Evolutionary conservation across 805 yeast genomes (phyloP), one percentile per base, ranked within the genome.

Genomic region (baker's yeast (Saccharomyces cerevisiae)): DNA sequence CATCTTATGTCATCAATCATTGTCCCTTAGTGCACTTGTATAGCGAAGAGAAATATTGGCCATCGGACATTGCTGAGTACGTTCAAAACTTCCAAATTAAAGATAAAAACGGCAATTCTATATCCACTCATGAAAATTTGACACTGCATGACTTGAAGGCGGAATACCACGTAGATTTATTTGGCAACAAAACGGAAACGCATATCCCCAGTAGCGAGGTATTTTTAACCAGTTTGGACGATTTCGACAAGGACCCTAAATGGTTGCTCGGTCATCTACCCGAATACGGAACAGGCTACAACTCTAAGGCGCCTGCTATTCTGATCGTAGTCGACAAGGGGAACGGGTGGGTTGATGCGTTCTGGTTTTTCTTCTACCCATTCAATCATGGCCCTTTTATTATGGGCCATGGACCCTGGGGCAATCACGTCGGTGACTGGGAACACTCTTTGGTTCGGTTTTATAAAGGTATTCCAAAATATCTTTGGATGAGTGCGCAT

Each of bases 371-470:
- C 66, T 92, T 92, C 66, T 92, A 92, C 66, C 85, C 96, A 2
- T 92, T 92, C 74, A 92, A 92, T 66, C 73, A 87, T 58, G 98
- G 98, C 0, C 97, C 98, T 0, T 92, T 84, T 71, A 97, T 92
- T 9, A 90, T 92, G 97, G 97, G 97, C 3, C 79, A 80, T 28
- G 98, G 98, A 0, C 98, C 98, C 0, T 92, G 85, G 73, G 98
- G 98, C 0, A 87, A 92, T 68, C 98, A 92, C 66, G 82, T 92
- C 41, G 98, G 98, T 4, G 98, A 92, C 73, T 92, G 98, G 98
- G 98, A 92, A 63, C 98, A 92, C 68, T 82, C 95, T 1, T 72
- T 92, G 41, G 92, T 90, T n/a, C 76, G 98, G 28, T 92, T 88
- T 66, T 80, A 83, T 61, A 78, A 85, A 1, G 96, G 96, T 0